These are phyloP conservation scores for Microstegium vimineum DNA, from an alignment of 176 grass and related monocot genomes.

Conservation along the genomic window DNA sequence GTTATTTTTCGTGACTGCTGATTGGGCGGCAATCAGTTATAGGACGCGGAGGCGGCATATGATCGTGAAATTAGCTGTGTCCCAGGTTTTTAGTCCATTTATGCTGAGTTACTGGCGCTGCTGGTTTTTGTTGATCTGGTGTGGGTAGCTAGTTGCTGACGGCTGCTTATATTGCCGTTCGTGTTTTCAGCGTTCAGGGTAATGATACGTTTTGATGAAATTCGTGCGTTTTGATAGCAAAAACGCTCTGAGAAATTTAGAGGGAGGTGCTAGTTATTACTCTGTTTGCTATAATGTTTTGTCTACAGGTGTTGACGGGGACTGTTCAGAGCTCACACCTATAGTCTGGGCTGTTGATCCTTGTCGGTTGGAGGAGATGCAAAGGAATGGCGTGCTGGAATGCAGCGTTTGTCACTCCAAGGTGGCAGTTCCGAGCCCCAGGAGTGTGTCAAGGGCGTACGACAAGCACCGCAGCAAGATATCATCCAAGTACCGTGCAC, in stretches of 20 bases:
- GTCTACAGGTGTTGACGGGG: background rate
- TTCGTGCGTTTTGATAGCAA: background rate
- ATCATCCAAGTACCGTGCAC: conserved; percentile 66
- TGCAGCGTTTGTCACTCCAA: conserved; percentile 79
- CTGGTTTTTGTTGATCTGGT: background rate
- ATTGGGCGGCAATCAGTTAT: background rate
- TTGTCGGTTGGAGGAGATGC: conserved; percentile 45
- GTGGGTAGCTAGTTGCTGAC: background rate
- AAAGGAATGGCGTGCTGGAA: conserved; percentile 76
- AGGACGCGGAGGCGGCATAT: conserved; percentile 12
- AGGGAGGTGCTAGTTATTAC: background rate
- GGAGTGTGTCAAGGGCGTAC: conserved; percentile 77
- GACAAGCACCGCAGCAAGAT: conserved; percentile 86
- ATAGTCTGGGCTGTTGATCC: background rate
- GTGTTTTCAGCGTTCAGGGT: background rate
- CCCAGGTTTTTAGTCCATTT: background rate
- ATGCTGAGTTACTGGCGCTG: background rate
- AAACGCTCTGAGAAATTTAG: background rate
- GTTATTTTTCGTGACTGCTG: background rate
- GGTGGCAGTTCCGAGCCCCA: conserved; percentile 62
- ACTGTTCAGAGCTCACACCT: conserved; percentile 7
- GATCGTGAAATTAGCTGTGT: background rate
- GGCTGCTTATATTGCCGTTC: background rate
- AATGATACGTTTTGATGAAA: background rate
- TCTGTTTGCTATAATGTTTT: background rate